Base-by-base conservation (phyloP, 257 asterid species). In the Solanum sitiens region DNA sequence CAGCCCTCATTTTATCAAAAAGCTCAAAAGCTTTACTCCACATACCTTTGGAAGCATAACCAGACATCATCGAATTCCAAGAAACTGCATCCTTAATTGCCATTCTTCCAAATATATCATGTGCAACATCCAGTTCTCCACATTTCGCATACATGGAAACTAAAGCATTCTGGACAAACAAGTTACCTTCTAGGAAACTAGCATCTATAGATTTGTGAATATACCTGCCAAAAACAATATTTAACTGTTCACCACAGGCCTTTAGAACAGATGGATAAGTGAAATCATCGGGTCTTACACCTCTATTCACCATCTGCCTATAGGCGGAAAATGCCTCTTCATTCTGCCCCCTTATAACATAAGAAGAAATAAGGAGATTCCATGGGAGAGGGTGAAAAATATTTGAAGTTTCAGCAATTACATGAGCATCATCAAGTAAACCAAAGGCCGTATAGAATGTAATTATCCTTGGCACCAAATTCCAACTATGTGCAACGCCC, bases 131-230 rank as follows among this genome's bases (percentile, higher is more conserved):
- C 32, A 94, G 85, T 77, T 94, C 98, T 83, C 98, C 97, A 86
- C 95, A 95, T 87, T 95, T 96, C 59, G 93, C 96, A 82, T 94
- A 95, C 98, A 96, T 92, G 85, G 98, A 94, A 45, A 96, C 90
- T 91, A 96, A 91, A 42, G 98, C 94, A 88, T 96, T 96, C 88
- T 93, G 97, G 91, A 95, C 97, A 91, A 94, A 95, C 90, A 96
- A 87, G 93, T 93, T 87, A 32, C 88, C 73, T 35, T 88, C 90
- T 53, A 93, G 86, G 45, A 91, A 80, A 91, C 92, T 90, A 75
- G 89, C 91, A 63, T 86, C 88, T 61, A 95, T 89, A 59, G 92
- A 95, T 75, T 63, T 90, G 77, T 95, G 99, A 85, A 96, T 93
- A 88, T 83, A 92, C 85, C 89, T 91, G 45, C 98, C 98, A 53